Evolutionary conservation across 176 grass and related monocot species (phyloP), one percentile per base, ranked within the genome.

Genomic region (Oryza glaberrima): DNA sequence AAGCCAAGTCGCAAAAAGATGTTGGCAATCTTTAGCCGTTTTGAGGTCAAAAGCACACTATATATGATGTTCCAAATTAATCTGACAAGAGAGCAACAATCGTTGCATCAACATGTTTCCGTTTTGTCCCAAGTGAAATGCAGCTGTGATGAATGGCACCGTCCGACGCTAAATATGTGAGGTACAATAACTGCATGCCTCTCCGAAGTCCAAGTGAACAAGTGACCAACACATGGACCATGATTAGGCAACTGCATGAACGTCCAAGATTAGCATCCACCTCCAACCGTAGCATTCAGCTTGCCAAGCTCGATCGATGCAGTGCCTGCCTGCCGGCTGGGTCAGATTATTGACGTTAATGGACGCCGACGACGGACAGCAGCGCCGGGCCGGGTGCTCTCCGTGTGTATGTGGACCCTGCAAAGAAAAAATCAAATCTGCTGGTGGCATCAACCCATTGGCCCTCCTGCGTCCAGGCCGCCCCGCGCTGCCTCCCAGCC

Each of bases 391-490:
- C 15, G 17, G 17, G 52, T 20, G 52, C 52, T 0, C 17, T 17
- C 17, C 52, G 6, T 20, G 43, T 44, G 11, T 22, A 6, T 56
- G 51, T 22, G 73, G 73, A 16, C 35, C 86, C 47, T 1, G 35
- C 69, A 40, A 73, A 83, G 80, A 47, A 85, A 85, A 52, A 72
- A 88, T 80, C 63, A 89, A 81, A 77, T 82, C 67, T 49, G 11
- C 22, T 12, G 66, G 14, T 9, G 34, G 83, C 66, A 82, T 73
- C 83, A 58, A 13, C 19, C 73, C 68, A 82, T 15, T 90, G 88
- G 83, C 67, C 45, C 14, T 77, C 41, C 34, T 67, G 73, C 67
- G 74, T 77, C 83, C 74, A 78, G 45, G 12, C 52, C 66, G 25
- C 56, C 66, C 88, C 10, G 35, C 78, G 23, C 43, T 9, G 23